Conservation (phyloP, 2,329 filamentous ascomycete genomes). For the Alternaria postmessia region DNA sequence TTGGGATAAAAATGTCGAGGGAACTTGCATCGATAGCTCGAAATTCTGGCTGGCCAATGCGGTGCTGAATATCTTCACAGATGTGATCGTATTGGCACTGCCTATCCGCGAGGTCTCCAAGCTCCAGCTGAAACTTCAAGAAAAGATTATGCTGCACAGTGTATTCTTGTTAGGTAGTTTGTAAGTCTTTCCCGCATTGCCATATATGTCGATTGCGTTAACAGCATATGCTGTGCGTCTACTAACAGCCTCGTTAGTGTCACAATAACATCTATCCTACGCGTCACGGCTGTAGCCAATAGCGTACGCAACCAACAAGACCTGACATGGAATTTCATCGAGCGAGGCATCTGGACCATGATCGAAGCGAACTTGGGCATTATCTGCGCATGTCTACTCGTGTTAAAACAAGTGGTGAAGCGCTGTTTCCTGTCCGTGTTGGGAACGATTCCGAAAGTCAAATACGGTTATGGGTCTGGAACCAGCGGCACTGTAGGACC, state of each 20-base stretch:
- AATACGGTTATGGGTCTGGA: not conserved
- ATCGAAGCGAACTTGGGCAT: conserved; percentile 16
- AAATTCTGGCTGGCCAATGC: conserved; percentile 17
- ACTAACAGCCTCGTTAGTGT: not conserved
- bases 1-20: conserved; percentile 11
- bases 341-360: conserved; percentile 13
- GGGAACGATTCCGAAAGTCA: not conserved
- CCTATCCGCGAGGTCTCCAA: conserved; percentile 9
- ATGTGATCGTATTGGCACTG: conserved; percentile 16
- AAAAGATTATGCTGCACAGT: conserved; percentile 12
- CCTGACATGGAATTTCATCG: conserved; percentile 15
- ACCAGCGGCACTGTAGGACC: not conserved
- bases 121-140: conserved; percentile 9
- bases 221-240: not conserved
- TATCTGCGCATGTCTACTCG: conserved; percentile 15
- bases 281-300: conserved; percentile 16
- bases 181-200: not conserved
- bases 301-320: conserved; percentile 15
- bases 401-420: conserved; percentile 9
- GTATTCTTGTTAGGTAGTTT: conserved; percentile 15
- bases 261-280: conserved; percentile 17
- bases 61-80: conserved; percentile 15
- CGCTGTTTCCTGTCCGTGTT: conserved; percentile 1
- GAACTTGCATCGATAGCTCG: conserved; percentile 16
- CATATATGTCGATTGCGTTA: not conserved